Percentiles rank a stretch among this genome's conserved stretches.
Conservation (phyloP, 106 monocot species). For the Amphibolis antarctica region DNA sequence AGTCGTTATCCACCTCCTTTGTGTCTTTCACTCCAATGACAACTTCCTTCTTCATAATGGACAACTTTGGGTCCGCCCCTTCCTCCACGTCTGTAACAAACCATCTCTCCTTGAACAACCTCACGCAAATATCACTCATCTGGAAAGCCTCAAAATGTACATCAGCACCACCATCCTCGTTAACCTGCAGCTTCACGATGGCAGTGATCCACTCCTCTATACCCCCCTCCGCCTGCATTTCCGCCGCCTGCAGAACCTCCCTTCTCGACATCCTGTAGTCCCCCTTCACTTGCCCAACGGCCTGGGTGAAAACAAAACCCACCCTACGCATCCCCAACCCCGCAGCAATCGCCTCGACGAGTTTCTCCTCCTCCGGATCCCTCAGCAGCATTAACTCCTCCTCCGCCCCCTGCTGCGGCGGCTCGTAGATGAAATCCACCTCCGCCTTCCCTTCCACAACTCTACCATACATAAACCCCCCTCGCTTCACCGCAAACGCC, state of each 20-base stretch:
- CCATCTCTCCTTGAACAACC: conserved; percentile 72
- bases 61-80: conserved; percentile 61
- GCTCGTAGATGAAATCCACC: conserved; percentile 94
- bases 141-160: conserved; percentile 99
- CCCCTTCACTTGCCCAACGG: conserved; percentile 73
- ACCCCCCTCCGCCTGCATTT: conserved; percentile 67
- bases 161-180: conserved; percentile 69
- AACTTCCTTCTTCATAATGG: conserved; percentile 86
- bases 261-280: conserved; percentile 70
- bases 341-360: conserved; percentile 70
- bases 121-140: conserved; percentile 84
- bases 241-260: conserved; percentile 75
- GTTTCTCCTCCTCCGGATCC: conserved; percentile 59
- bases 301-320: conserved; percentile 83
- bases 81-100: conserved; percentile 49
- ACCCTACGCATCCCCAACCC: conserved; percentile 81
- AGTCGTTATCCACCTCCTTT: conserved; percentile 90
- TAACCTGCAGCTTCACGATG: conserved; percentile 69
- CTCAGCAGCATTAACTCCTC: conserved; percentile 40
- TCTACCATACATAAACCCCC: conserved; percentile 78
- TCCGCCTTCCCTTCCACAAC: conserved; percentile 31
- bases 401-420: conserved; percentile 81
- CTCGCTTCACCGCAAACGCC: conserved; percentile 79
- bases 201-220: conserved; percentile 93
- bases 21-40: conserved; percentile 71